Conservation (phyloP, 768 basidiomycete species). For the Agaricus subrufescens region DNA sequence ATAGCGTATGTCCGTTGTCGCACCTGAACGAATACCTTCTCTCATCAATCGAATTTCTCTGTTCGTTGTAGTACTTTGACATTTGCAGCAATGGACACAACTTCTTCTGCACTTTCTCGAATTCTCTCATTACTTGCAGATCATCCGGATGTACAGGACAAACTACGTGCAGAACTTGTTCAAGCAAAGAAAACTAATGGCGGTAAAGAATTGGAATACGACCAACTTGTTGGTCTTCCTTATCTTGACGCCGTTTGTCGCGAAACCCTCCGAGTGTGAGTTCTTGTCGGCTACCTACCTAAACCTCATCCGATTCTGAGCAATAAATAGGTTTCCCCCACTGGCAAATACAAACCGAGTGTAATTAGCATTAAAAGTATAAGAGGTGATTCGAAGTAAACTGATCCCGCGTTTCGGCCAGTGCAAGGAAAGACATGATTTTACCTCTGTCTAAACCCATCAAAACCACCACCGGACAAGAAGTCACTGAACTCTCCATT, state of each 20-base stretch:
- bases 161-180: constrained; percentile 28
- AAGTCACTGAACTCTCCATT: constrained; percentile 27
- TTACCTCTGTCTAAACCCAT: constrained; percentile 44
- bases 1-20: not conserved
- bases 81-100: constrained; percentile 40
- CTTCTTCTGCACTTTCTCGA: constrained; percentile 27
- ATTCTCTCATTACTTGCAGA: constrained; percentile 20
- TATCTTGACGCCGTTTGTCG: constrained; percentile 36
- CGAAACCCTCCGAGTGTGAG: constrained; percentile 35
- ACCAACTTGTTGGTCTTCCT: constrained; percentile 29
- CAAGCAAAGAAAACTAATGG: constrained; percentile 20
- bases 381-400: not conserved
- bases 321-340: constrained; percentile 20
- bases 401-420: constrained; percentile 14
- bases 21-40: constrained; percentile 16
- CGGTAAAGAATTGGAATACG: constrained; percentile 26
- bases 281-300: not conserved
- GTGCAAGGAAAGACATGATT: constrained; percentile 15
- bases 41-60: no score
- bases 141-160: constrained; percentile 32
- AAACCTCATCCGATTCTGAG: not conserved
- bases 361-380: constrained; percentile 13
- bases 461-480: constrained; percentile 28
- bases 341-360: constrained; percentile 16
- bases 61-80: constrained; percentile 24